Evolutionary conservation across 1,284 basidiomycete genomes (phyloP), one percentile per base, ranked within the genome.

Genomic region (Fistulinella cinereoalba): DNA sequence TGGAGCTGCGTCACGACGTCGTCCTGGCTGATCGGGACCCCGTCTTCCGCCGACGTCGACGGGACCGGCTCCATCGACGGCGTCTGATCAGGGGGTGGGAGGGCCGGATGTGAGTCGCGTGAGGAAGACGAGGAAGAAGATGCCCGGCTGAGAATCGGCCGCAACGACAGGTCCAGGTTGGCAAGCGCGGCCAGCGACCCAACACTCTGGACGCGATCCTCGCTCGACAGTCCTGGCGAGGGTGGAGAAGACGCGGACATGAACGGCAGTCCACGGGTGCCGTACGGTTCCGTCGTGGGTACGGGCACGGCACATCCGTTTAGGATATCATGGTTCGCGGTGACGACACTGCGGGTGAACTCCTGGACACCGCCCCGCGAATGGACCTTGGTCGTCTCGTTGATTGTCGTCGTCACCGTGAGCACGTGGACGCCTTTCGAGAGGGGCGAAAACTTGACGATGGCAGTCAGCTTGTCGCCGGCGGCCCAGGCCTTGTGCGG

Each of bases 401-500:
- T 83, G 46, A 97, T 73, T 6, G 81, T 77, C 3, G 85, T 88
- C 22, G 74, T 71, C 22, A 95, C 76, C 43, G 69, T 78, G 4
- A 82, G 68, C 10, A 97, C 85, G 34, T 75, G 72, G 6, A 89
- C 84, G 11, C 94, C 94, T 66, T 97, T 97, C 32, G 78, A 73
- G 10, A 96, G 71, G 0, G 94, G 93, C 42, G 83, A 83, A 63
- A 96, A 91, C 66, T 95, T 96, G 68, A 92, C 77, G 18, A 88
- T 73, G 1, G 90, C 85, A 0, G 85, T 86, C 46, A 96, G 72
- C 13, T 76, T 78, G 67, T 96, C 92, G 6, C 93, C 92, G 0
- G 86, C 88, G 0, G 92, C 90, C 81, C 89, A 97, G 0, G 93
- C 94, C 64, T 91, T 92, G 73, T 91, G 88, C 0, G 89, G 89